Conservation (phyloP, 2,329 filamentous ascomycete genomes). For the Raffaelea arxii region DNA sequence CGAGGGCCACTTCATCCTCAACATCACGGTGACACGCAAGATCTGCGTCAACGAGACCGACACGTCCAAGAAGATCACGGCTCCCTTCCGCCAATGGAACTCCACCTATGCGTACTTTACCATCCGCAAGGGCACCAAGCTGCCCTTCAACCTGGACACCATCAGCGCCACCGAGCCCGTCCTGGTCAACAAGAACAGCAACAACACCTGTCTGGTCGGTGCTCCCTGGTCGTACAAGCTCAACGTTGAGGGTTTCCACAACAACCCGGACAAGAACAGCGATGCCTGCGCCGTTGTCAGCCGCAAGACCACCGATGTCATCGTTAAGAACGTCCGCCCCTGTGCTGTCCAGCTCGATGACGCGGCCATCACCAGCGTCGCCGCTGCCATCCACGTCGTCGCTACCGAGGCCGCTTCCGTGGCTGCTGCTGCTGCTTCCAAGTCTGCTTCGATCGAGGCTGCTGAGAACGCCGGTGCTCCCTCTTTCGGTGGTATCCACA, state of each 20-base stretch:
- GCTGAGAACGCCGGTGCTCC: background rate
- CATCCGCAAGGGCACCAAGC: background rate
- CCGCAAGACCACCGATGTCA: background rate
- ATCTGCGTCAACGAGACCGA: background rate
- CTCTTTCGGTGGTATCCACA: background rate
- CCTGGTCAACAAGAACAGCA: background rate
- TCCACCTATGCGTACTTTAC: background rate
- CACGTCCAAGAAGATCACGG: background rate
- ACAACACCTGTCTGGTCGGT: background rate
- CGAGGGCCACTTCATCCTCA: background rate
- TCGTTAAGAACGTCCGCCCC: background rate
- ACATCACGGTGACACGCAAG: background rate
- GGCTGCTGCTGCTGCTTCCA: background rate
- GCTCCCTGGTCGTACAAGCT: background rate
- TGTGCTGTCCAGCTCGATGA: background rate
- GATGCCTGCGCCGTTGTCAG: background rate
- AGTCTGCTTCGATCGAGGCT: background rate
- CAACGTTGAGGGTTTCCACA: background rate
- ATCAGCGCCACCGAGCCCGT: background rate
- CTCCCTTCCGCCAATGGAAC: background rate
- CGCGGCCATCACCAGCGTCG: background rate
- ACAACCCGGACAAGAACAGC: background rate
- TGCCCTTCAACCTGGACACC: too few relatives aligned
- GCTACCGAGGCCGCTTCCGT: background rate
- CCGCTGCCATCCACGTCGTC: background rate